Evolutionary conservation across 345 rosid genomes (phyloP), one percentile per base, ranked within the genome.

Genomic region (Sisymbrium irio): DNA sequence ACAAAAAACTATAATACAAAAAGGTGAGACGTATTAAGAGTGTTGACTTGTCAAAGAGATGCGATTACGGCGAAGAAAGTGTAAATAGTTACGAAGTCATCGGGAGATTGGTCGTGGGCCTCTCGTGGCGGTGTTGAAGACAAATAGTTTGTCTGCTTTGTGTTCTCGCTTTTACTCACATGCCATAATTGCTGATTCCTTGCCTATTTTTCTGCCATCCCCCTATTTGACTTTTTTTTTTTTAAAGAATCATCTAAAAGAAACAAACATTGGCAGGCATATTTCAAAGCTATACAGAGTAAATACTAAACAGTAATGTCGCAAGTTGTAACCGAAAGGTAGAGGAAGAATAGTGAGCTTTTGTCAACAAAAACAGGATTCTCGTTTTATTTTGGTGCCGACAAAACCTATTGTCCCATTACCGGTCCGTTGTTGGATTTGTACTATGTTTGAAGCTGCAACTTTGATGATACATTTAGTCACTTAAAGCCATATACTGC

Each of bases 1-100:
- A 28, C 63, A 12, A 20, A 42, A 67, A 28, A 33, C 32, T 20
- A 19, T 51, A 47, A 35, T 0, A 12, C 13, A 4, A 4, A 50
- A 67, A 61, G 41, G 49, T 28, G 19, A 33, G 47, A 75, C 74
- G 74, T 61, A 51, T 60, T 64, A 77, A 77, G 79, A 70, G 76
- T 77, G 76, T 62, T 75, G 86, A 85, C 87, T 88, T 83, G 85
- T 85, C 85, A 13, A 79, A 74, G 66, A 63, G 72, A 41, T 47
- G 50, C 41, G 49, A 78, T 73, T 53, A 63, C 78, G 85, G 83
- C 82, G 77, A 65, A 53, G 76, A 72, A 76, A 68, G 47, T 70
- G 71, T 65, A 65, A 75, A 73, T 44, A 71, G 83, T 51, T 15
- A 56, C 71, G 12, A 69, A 35, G 85, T 78, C 80, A 50, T 77